Percentiles rank a stretch among this genome's conserved stretches.
Evolutionary conservation across 805 yeast species (phyloP).

Genomic region (Myxozyma vanderwaltii): DNA sequence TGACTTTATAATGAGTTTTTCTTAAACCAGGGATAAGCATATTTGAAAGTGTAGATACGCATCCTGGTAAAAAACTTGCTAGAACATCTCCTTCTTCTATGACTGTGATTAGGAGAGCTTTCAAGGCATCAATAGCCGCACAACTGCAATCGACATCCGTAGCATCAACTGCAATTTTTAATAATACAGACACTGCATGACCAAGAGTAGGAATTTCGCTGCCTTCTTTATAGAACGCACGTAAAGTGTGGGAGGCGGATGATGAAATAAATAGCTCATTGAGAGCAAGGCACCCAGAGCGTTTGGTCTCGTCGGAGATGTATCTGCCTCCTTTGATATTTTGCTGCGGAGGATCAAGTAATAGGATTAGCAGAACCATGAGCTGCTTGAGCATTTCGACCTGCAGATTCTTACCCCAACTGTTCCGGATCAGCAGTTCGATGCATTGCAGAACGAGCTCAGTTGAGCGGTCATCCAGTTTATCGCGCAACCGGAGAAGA

Average conservation of each 20-base stretch:
- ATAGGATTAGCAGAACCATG: constrained; percentile 50
- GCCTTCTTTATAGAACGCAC: constrained; percentile 41
- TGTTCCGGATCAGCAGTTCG: constrained; percentile 47
- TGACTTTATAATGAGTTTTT: constrained; percentile 34
- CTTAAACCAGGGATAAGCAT: constrained; percentile 35
- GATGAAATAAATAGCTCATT: constrained; percentile 29
- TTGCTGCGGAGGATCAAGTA: constrained; percentile 50
- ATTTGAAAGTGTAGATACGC: constrained; percentile 39
- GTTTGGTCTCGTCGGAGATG: constrained; percentile 45
- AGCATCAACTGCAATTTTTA: constrained; percentile 43
- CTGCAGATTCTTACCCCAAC: constrained; percentile 53
- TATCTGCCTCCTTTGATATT: constrained; percentile 39
- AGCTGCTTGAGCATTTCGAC: constrained; percentile 49
- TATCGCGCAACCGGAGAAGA: constrained; percentile 51
- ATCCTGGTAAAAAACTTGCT: constrained; percentile 41
- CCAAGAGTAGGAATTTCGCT: constrained; percentile 51
- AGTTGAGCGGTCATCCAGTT: constrained; percentile 50
- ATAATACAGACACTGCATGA: constrained; percentile 50
- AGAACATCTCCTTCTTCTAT: constrained; percentile 37
- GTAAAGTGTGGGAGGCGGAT: constrained; percentile 24
- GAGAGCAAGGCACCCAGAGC: constrained; percentile 33
- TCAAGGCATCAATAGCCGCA: constrained; percentile 43
- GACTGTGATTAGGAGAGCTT: constrained; percentile 38
- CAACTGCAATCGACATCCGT: constrained; percentile 35
- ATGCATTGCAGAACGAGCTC: constrained; percentile 53